Percentiles rank a stretch among this genome's conserved stretches.
phyloP scores from a whole-genome alignment of 106 monocot species.

The Dactylorhiza incarnata region DNA sequence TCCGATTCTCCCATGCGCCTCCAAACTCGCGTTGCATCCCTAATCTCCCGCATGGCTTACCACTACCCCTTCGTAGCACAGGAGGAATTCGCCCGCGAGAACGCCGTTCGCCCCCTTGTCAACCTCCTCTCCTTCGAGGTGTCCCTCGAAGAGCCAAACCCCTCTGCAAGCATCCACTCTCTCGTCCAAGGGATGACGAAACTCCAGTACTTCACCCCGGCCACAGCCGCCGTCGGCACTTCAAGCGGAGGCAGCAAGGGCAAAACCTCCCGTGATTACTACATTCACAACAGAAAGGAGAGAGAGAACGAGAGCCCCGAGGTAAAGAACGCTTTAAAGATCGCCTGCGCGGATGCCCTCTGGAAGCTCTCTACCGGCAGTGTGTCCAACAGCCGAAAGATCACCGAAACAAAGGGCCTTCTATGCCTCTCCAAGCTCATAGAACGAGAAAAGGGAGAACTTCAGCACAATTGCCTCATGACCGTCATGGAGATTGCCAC shows the following conservation, averaged over 20 bases:
- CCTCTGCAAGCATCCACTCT: slow-evolving; percentile 60
- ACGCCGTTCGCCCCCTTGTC: slow-evolving; percentile 65
- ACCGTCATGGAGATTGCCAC: slow-evolving; percentile 40
- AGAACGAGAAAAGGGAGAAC: slow-evolving; percentile 40
- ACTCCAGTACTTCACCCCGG: background rate
- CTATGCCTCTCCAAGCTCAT: slow-evolving; percentile 51
- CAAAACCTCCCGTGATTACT: slow-evolving; percentile 41
- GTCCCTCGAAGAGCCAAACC: slow-evolving; percentile 59
- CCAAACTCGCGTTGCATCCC: slow-evolving; percentile 66
- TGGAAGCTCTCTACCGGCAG: slow-evolving; percentile 41
- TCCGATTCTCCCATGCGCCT: slow-evolving; percentile 73
- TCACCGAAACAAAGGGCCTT: slow-evolving; percentile 59
- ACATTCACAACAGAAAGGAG: slow-evolving; percentile 36
- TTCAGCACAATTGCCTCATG: slow-evolving; percentile 57
- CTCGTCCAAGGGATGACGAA: slow-evolving; percentile 33
- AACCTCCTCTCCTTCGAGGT: slow-evolving; percentile 80
- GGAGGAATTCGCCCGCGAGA: slow-evolving; percentile 65
- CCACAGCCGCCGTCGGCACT: background rate
- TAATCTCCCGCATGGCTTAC: slow-evolving; percentile 56
- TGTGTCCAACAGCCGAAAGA: slow-evolving; percentile 44
- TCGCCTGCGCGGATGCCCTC: slow-evolving; percentile 39
- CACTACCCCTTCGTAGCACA: slow-evolving; percentile 43
- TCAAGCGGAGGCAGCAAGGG: slow-evolving; percentile 30
- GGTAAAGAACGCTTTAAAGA: slow-evolving; percentile 59
- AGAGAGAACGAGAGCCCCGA: slow-evolving; percentile 65